A percentile compares a stretch with the other conserved stretches of the same genome.
These are phyloP conservation scores for Marchantia polymorpha DNA, from an alignment of 225 moss, liverwort and hornwort species.

Conservation along the genomic window DNA sequence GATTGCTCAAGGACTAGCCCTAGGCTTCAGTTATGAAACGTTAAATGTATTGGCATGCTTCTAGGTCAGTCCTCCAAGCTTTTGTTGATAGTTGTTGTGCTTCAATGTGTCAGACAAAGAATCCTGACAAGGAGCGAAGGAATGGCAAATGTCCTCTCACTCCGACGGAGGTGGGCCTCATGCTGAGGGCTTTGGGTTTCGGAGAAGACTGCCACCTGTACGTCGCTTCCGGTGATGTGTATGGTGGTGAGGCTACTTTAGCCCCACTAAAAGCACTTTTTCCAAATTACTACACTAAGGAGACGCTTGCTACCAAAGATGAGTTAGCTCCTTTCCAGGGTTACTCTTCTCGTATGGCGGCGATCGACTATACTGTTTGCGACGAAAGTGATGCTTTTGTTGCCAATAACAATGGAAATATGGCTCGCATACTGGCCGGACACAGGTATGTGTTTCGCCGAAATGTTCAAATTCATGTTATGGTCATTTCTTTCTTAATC, in stretches of 20 bases:
- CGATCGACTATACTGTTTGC: slow-evolving; percentile 99
- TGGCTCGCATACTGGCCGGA: slow-evolving; percentile 94
- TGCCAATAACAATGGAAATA: slow-evolving; percentile 96
- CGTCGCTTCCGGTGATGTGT: slow-evolving; percentile 95
- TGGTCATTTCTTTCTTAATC: neutral
- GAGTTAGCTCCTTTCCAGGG: slow-evolving; percentile 58
- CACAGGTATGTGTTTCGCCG: slow-evolving; percentile 46
- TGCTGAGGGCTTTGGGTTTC: slow-evolving; percentile 91
- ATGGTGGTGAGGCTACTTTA: slow-evolving; percentile 74
- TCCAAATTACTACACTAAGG: slow-evolving; percentile 82
- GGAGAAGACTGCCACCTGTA: slow-evolving; percentile 76
- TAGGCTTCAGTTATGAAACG: too few relatives aligned
- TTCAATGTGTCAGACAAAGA: slow-evolving; percentile 49
- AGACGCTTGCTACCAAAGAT: slow-evolving; percentile 43
- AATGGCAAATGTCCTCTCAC: slow-evolving; percentile 93
- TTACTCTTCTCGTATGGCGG: slow-evolving; percentile 91
- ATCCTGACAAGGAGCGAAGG: slow-evolving; percentile 78
- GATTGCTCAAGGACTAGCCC: too few relatives aligned
- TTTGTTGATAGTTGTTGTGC: neutral
- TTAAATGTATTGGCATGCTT: too few relatives aligned
- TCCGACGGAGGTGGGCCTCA: slow-evolving; percentile 82
- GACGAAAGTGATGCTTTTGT: slow-evolving; percentile 95
- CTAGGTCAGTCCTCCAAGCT: too few relatives aligned
- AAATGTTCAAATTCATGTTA: neutral
- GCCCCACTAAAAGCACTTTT: slow-evolving; percentile 89